These are phyloP conservation scores for Cocos nucifera DNA, from an alignment of 176 grass and related monocot genomes.

Conservation along the genomic window DNA sequence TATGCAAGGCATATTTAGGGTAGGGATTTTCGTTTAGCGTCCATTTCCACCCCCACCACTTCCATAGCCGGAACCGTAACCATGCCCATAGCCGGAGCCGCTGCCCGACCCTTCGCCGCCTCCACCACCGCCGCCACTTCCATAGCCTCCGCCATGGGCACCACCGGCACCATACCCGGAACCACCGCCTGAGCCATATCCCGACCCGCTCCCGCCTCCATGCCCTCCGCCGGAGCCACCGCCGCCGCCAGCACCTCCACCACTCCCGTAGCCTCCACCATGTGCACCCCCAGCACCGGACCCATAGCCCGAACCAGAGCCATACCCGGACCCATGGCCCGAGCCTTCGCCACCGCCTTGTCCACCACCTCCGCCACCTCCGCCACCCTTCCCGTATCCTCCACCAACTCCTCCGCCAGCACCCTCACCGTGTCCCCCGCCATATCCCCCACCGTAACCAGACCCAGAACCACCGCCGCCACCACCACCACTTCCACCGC, in stretches of 20 bases:
- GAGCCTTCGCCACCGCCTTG: neutral
- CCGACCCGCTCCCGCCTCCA: slow-evolving; percentile 1
- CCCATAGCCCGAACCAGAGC: slow-evolving; percentile 1
- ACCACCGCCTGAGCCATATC: neutral
- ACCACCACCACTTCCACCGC: neutral
- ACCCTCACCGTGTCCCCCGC: neutral
- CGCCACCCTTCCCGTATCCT: neutral
- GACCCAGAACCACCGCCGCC: too few relatives aligned
- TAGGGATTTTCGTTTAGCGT: too few relatives aligned
- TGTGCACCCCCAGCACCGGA: slow-evolving; percentile 1
- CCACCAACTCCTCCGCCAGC: neutral
- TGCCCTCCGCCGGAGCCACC: neutral
- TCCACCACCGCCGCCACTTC: too few relatives aligned
- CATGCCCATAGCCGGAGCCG: neutral
- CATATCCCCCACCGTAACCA: too few relatives aligned
- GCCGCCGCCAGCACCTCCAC: slow-evolving; percentile 5
- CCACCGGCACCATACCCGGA: too few relatives aligned
- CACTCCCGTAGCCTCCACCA: slow-evolving; percentile 1
- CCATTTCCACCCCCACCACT: neutral
- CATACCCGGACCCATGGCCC: slow-evolving; percentile 1
- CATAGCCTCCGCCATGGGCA: too few relatives aligned
- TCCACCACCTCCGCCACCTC: neutral
- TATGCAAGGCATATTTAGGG: too few relatives aligned
- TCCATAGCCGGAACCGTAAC: neutral
- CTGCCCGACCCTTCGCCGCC: neutral